Percentiles rank a stretch among this genome's conserved stretches.
Conservation (phyloP, 768 basidiomycete genomes). For the Mycena amicta region DNA sequence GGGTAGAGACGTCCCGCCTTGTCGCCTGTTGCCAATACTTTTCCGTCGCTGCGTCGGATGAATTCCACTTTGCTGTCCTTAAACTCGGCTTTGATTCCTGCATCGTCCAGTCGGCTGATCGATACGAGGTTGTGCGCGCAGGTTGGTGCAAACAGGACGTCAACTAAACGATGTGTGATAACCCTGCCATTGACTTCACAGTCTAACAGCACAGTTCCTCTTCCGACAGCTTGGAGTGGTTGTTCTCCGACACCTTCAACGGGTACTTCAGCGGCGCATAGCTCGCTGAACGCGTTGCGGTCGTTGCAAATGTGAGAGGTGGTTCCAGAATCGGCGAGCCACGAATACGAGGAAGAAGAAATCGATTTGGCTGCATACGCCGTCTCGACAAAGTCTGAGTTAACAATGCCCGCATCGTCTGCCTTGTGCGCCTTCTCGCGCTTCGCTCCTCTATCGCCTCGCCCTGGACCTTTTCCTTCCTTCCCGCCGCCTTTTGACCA, state of each 20-base stretch:
- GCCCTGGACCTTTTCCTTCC: not conserved
- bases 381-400: not conserved
- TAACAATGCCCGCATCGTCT: not conserved
- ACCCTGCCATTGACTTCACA: conserved; percentile 4
- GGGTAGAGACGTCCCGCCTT: too few relatives aligned
- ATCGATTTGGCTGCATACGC: too few relatives aligned
- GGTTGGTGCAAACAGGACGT: too few relatives aligned
- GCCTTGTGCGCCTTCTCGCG: not conserved
- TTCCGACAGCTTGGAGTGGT: not conserved
- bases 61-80: too few relatives aligned
- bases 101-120: too few relatives aligned
- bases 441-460: not conserved
- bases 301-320: not conserved
- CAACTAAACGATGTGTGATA: not conserved
- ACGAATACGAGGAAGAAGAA: not conserved
- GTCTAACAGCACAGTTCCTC: not conserved
- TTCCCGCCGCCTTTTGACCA: not conserved
- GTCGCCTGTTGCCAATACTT: too few relatives aligned
- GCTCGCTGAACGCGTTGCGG: not conserved
- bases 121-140: too few relatives aligned
- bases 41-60: not conserved
- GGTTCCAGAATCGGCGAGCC: not conserved
- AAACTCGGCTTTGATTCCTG: too few relatives aligned
- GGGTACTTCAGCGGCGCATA: not conserved
- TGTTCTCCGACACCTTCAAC: not conserved